A percentile compares a stretch with the other conserved stretches of the same genome.
phyloP scores from a whole-genome alignment of 257 asterid species.

The Nicotiana benthamiana region DNA sequence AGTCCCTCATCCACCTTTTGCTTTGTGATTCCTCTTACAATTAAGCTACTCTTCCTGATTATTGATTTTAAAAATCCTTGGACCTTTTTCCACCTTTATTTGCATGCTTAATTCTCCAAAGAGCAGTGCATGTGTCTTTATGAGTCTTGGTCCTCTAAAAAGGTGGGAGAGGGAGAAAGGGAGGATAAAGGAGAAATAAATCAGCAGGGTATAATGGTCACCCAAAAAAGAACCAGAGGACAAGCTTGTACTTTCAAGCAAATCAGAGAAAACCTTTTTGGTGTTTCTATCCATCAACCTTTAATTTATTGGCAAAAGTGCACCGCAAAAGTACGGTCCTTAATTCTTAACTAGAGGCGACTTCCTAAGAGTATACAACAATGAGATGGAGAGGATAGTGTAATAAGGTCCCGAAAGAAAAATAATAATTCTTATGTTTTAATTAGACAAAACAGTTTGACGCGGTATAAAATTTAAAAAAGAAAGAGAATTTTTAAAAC shows the following conservation, averaged over 20 bases:
- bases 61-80: background rate
- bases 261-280: background rate
- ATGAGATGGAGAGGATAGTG: no score
- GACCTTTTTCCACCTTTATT: conserved; percentile 11
- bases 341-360: no score
- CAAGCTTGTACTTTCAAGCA: conserved; percentile 15
- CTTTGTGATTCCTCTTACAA: conserved; percentile 18
- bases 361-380: no score
- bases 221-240: conserved; percentile 9
- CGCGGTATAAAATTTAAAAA: no score
- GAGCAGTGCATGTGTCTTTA: background rate
- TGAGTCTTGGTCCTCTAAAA: conserved; percentile 17
- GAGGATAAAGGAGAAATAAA: background rate
- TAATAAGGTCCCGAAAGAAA: no score
- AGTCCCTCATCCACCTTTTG: conserved; percentile 6
- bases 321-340: background rate
- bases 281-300: background rate
- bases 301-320: background rate
- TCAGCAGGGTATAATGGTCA: conserved; percentile 8
- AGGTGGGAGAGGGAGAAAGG: background rate
- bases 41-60: background rate
- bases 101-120: conserved; percentile 16
- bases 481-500: no score
- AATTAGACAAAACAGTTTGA: no score
- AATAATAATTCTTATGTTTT: no score